phyloP scores from a whole-genome alignment of 1,284 basidiomycete species.

The Ganoderma meredithae region DNA sequence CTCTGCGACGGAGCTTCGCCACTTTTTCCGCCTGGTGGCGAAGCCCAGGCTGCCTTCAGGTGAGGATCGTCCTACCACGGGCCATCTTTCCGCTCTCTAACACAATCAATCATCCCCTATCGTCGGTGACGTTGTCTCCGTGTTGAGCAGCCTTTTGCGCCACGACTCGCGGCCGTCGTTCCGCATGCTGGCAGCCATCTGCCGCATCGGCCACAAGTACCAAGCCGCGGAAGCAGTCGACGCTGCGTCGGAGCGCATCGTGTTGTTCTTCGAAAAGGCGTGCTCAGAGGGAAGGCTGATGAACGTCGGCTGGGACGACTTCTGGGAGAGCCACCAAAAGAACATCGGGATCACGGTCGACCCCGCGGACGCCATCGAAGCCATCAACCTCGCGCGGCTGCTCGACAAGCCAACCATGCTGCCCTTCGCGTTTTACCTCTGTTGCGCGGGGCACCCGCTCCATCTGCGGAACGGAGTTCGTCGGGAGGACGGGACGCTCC shows the following conservation, averaged over 20 bases:
- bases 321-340: not conserved
- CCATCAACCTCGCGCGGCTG: slow-evolving; percentile 5
- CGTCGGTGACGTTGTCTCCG: not conserved
- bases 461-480: slow-evolving; percentile 8
- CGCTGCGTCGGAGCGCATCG: not conserved
- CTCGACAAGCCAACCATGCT: not conserved
- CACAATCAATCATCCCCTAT: not conserved
- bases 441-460: slow-evolving; percentile 5
- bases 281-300: not conserved
- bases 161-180: not conserved
- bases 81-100: not conserved
- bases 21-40: slow-evolving; percentile 11
- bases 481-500: slow-evolving; percentile 6
- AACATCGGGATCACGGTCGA: not conserved
- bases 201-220: slow-evolving; percentile 21
- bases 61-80: not conserved
- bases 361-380: not conserved
- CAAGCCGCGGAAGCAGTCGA: not conserved
- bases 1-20: slow-evolving; percentile 9
- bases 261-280: not conserved
- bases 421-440: slow-evolving; percentile 3
- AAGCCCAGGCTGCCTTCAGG: not conserved
- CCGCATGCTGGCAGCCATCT: slow-evolving; percentile 2
- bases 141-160: not conserved
- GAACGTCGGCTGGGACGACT: not conserved